Base-by-base conservation (phyloP, 2,329 filamentous ascomycete species). In the Colletotrichum somersetense region DNA sequence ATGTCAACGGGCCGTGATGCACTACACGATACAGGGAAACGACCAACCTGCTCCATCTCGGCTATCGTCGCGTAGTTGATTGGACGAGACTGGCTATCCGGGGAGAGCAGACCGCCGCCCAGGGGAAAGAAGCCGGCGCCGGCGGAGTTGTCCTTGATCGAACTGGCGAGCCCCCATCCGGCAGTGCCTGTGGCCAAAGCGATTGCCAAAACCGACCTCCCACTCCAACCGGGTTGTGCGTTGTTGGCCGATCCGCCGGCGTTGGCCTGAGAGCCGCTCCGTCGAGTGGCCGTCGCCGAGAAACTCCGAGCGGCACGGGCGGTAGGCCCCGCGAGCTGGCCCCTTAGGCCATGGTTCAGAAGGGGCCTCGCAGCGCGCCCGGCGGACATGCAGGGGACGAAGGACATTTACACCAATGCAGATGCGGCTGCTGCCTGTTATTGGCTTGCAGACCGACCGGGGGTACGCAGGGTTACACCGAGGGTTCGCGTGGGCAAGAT, bases 101-200 rank as follows among this genome's bases (percentile, higher is more conserved):
- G 71, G 56, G 79, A 72, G 62, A 78, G 38, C 76, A 75, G 26
- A 73, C 76, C 66, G 74, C 75, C 62, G 55, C 74, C 63, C 68
- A 73, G 69, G 73, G 75, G 63, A 67, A 67, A 53, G n/a, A 73
- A 72, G 23, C 53, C 30, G 11, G 35, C 50, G 12, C 66, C 67
- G n/a, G 50, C 46, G n/a, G 71, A 62, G 42, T 48, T 73, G 18
- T 65, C 55, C 11, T 68, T 70, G 14, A 72, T 75, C 74, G 76
- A 77, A 42, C 78, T 78, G 10, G 84, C 82, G 30, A 83, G 66
- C 3, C 82, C 81, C 83, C 83, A 86, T 30, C 84, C 85, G 55
- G 81, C 64, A 61, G 81, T 73, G 16, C 82, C 83, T 20, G 85
- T 81, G 1, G 77, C 81, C 5, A 77, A 76, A n/a, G 83, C 83